Percentiles rank a stretch among this genome's conserved stretches.
phyloP scores from a whole-genome alignment of 1,284 basidiomycete species.

The Pseudozyma tsukubaensis region DNA sequence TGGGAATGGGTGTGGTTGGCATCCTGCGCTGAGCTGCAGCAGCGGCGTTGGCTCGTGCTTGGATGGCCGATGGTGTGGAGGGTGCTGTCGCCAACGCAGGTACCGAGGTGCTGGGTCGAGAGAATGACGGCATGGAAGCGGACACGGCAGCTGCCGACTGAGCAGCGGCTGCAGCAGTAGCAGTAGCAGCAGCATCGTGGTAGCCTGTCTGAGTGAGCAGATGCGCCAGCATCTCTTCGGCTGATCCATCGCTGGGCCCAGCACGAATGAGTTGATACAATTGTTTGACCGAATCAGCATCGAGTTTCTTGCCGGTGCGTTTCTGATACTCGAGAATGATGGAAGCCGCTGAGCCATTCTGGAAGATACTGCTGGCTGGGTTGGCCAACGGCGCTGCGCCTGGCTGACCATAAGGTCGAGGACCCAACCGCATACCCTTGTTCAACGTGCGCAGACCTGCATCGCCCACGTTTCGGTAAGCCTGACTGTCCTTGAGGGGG shows the following conservation, averaged over 20 bases:
- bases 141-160: conserved; percentile 30
- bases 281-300: conserved; percentile 35
- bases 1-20: conserved; percentile 19
- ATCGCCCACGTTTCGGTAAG: conserved; percentile 53
- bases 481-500: conserved; percentile 57
- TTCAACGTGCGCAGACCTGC: conserved; percentile 16
- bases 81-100: conserved; percentile 7
- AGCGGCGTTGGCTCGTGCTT: conserved; percentile 7
- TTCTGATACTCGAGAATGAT: conserved; percentile 60
- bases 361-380: conserved; percentile 62
- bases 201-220: conserved; percentile 43
- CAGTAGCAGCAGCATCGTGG: conserved; percentile 48
- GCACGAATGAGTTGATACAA: conserved; percentile 36
- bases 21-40: conserved; percentile 18
- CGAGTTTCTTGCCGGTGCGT: conserved; percentile 46
- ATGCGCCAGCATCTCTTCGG: conserved; percentile 45
- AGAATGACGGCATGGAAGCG: conserved; percentile 26
- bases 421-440: conserved; percentile 44
- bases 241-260: conserved; percentile 38
- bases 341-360: conserved; percentile 55
- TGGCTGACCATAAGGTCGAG: conserved; percentile 59
- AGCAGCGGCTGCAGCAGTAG: conserved; percentile 29
- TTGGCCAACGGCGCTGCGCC: conserved; percentile 59
- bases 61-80: conserved; percentile 11
- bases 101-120: conserved; percentile 11